Conservation (phyloP, 768 basidiomycete genomes). For the Flagelloscypha sp. region DNA sequence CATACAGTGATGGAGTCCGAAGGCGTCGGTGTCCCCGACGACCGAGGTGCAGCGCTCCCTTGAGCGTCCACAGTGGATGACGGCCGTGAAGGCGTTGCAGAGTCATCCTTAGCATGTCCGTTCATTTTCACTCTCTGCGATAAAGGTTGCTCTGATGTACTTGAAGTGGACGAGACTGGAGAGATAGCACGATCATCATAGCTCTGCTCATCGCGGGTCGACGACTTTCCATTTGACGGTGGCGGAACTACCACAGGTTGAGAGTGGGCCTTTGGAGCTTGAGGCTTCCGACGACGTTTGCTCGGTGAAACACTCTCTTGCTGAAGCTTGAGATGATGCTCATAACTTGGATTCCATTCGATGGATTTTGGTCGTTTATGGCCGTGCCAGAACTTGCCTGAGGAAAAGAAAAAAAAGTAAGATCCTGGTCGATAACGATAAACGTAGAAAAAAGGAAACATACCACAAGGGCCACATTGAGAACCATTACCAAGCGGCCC, state of each 20-base stretch:
- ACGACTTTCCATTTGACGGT: too few species aligned
- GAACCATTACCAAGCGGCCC: slow-evolving; percentile 86
- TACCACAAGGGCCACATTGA: slow-evolving; percentile 90
- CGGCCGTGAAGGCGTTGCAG: slow-evolving; percentile 16
- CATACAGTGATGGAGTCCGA: slow-evolving; percentile 8
- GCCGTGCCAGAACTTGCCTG: slow-evolving; percentile 87
- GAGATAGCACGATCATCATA: slow-evolving; percentile 53
- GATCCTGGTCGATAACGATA: slow-evolving; percentile 4
- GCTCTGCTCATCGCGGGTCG: too few species aligned
- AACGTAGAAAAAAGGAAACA: slow-evolving; percentile 21
- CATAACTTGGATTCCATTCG: slow-evolving; percentile 69
- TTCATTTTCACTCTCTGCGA: slow-evolving; percentile 59
- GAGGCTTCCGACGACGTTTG: too few species aligned
- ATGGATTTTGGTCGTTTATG: slow-evolving; percentile 76
- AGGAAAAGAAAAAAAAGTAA: slow-evolving; percentile 7
- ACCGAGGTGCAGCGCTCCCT: slow-evolving; percentile 10
- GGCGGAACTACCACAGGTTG: too few species aligned
- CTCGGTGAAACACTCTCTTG: too few species aligned
- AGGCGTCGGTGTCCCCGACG: slow-evolving; percentile 11
- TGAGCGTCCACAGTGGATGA: slow-evolving; percentile 14
- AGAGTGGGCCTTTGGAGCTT: too few species aligned
- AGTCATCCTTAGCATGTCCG: slow-evolving; percentile 31
- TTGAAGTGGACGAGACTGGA: slow-evolving; percentile 67
- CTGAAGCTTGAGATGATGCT: slow-evolving; percentile 63
- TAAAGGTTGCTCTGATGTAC: slow-evolving; percentile 66